Evolutionary conservation across 2,329 filamentous ascomycete species (phyloP), one percentile per base, ranked within the genome.

Genomic region (Aspergillus novoparasiticus): DNA sequence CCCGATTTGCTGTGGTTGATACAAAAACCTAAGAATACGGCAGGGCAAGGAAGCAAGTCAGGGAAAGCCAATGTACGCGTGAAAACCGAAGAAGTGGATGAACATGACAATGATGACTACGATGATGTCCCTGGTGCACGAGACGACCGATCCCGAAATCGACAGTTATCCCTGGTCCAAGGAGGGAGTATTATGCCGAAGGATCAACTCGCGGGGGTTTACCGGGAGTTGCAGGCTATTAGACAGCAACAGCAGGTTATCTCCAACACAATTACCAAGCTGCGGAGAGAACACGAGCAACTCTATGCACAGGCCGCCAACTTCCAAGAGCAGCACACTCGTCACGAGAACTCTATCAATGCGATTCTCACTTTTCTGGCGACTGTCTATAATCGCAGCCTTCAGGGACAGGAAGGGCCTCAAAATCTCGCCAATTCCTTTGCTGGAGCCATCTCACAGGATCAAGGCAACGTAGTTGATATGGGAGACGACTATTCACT

Each of bases 301-400:
- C 86, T 97, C 34, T 96, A 94, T 72, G 90, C 91, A 61, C 93
- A 97, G 77, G 94, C 94, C 0, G 86, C 91, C 51, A 89, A 91
- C 62, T 97, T 97, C 75, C 94, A 98, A 77, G 91, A 88, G 63
- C 88, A 96, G 74, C 94, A 98, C 73, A 93, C 94, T 70, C 89
- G 95, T n/a, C 95, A 99, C 73, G 95, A 99, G 75, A 97, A 94
- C 75, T 97, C 94, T 0, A 98, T 99, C 79, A 98, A 97, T 73
- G 94, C 94, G n/a, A 98, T 99, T 66, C 85, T 99, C 48, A 96
- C 94, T 57, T 98, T 99, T 77, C 85, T 99, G 23, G 95, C 94
- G 53, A 98, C 96, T 14, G 94, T 99, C 48, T 99, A 98, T 80
- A 91, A 96, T 66, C 90, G 96, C 73, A 96, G 93, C 66, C 81